A percentile compares a stretch with the other conserved stretches of the same genome.
Conservation (phyloP, 2,329 filamentous ascomycete species). For the Didymosphaeria variabile region DNA sequence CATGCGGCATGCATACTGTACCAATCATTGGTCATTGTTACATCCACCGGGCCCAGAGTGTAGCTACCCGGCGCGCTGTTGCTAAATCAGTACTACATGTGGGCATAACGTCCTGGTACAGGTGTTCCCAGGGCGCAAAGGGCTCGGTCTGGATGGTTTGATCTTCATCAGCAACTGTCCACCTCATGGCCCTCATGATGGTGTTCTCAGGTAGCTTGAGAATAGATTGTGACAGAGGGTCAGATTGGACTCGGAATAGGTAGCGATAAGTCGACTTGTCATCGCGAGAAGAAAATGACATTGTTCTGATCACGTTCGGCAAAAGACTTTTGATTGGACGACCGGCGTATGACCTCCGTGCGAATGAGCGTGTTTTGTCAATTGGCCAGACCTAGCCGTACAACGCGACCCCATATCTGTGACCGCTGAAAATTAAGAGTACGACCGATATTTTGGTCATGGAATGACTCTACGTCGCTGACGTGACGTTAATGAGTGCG, state of each 20-base stretch:
- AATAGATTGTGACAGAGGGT: too few relatives aligned
- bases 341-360: not conserved
- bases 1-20: not conserved
- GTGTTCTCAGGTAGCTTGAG: not conserved
- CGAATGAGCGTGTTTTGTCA: not conserved
- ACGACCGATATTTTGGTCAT: not conserved
- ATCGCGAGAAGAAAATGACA: too few relatives aligned
- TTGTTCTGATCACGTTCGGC: too few relatives aligned
- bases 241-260: too few relatives aligned
- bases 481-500: too few relatives aligned
- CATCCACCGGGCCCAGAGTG: not conserved
- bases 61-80: not conserved
- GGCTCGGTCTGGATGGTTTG: not conserved
- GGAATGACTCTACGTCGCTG: too few relatives aligned
- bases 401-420: not conserved
- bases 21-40: not conserved
- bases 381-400: not conserved
- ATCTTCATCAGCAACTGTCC: not conserved
- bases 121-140: not conserved
- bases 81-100: not conserved
- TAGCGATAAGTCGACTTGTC: too few relatives aligned
- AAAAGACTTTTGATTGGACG: not conserved
- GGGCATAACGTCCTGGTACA: not conserved
- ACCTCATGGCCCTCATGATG: not conserved
- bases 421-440: too few relatives aligned